Conservation (phyloP, 78 protist species). For the Dictyostelium intermedium region DNA sequence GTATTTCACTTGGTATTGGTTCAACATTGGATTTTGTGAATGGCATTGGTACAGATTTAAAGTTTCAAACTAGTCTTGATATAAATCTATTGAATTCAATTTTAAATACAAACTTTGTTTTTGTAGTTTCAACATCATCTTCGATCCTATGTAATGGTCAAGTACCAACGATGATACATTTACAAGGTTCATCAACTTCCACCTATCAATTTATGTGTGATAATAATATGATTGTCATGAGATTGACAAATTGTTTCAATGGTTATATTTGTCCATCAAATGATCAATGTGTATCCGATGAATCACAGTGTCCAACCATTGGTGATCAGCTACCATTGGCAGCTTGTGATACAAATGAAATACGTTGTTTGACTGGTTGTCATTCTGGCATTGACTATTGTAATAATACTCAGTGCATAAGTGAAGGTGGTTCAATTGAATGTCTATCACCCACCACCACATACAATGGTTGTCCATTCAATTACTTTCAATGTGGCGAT, state of each 20-base stretch:
- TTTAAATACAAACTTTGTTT: background rate
- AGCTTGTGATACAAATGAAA: background rate
- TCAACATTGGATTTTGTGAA: background rate
- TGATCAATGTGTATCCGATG: background rate
- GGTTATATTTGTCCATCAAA: background rate
- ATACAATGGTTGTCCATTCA: conserved; percentile 55
- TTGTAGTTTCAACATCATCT: background rate
- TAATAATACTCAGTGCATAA: background rate
- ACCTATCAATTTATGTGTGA: conserved; percentile 38
- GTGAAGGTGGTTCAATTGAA: background rate
- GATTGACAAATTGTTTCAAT: conserved; percentile 11
- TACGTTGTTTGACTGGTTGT: conserved; percentile 9
- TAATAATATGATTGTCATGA: conserved; percentile 5
- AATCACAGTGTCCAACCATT: background rate
- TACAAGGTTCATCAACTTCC: background rate
- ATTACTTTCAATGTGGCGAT: conserved; percentile 16
- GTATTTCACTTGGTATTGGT: background rate
- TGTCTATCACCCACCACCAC: background rate
- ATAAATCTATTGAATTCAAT: background rate
- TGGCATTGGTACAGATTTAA: background rate
- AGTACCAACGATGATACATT: background rate
- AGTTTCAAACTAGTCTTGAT: background rate
- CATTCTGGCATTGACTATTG: background rate
- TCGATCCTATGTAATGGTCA: conserved; percentile 25
- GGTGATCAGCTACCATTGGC: background rate